Conservation (phyloP, 2,329 filamentous ascomycete genomes). For the Pyrenochaeta sp. region DNA sequence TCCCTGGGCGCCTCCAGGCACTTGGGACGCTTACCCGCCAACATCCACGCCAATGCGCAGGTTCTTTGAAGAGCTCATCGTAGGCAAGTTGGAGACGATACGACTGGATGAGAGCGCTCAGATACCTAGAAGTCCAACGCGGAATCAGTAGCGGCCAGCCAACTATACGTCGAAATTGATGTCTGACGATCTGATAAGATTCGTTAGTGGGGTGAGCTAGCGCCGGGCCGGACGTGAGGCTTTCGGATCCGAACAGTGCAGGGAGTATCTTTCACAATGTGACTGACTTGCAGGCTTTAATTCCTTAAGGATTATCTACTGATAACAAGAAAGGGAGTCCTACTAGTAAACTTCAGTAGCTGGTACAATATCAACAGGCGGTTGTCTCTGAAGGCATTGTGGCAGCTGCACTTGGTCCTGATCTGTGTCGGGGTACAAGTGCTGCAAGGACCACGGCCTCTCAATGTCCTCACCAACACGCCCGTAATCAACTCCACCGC, state of each 20-base stretch:
- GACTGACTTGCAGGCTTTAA: too few relatives aligned
- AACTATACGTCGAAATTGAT: neutral
- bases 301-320: neutral
- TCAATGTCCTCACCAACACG: neutral
- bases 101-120: neutral
- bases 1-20: neutral
- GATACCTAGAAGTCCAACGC: neutral
- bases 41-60: conserved; percentile 56
- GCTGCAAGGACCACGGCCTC: too few relatives aligned
- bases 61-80: conserved; percentile 23
- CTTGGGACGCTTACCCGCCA: conserved; percentile 43
- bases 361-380: neutral
- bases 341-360: neutral
- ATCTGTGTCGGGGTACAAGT: too few relatives aligned
- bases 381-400: too few relatives aligned
- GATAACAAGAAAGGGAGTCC: neutral
- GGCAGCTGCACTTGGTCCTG: too few relatives aligned
- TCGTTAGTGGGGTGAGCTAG: conserved; percentile 16
- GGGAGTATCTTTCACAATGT: too few relatives aligned
- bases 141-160: neutral
- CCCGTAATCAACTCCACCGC: neutral
- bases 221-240: conserved; percentile 1
- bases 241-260: conserved; percentile 4
- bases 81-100: neutral
- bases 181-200: conserved; percentile 19